These are phyloP conservation scores for Grammothele lineata DNA, from an alignment of 768 basidiomycete genomes.

Conservation along the genomic window DNA sequence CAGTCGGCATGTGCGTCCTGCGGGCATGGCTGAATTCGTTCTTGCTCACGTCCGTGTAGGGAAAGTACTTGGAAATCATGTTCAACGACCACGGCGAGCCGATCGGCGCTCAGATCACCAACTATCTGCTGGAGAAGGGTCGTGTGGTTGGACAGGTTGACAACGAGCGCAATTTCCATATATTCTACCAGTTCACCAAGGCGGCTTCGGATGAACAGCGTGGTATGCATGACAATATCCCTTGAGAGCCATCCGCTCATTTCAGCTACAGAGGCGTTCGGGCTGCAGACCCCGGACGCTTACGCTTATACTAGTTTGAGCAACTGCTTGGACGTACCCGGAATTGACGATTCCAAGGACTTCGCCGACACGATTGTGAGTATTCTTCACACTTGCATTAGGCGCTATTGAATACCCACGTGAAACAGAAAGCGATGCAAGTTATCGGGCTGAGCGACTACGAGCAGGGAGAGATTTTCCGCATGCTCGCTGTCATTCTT, in stretches of 20 bases:
- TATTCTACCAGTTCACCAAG: conserved; percentile 99
- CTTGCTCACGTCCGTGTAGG: conserved; percentile 42
- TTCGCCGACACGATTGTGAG: conserved; percentile 85
- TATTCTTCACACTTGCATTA: neutral
- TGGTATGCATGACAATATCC: conserved; percentile 43
- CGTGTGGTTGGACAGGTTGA: conserved; percentile 95
- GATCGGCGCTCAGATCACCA: conserved; percentile 96
- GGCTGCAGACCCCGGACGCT: conserved; percentile 92
- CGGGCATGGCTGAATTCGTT: neutral
- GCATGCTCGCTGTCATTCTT: conserved; percentile 85
- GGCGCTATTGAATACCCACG: conserved; percentile 2
- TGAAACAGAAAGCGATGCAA: conserved; percentile 81
- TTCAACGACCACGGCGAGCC: conserved; percentile 92
- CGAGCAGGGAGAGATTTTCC: conserved; percentile 91
- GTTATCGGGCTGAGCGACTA: conserved; percentile 80
- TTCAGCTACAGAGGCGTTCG: conserved; percentile 70
- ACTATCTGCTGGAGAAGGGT: conserved; percentile 96
- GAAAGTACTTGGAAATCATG: conserved; percentile 99
- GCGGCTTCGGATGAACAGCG: conserved; percentile 86
- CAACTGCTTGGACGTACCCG: conserved; percentile 86
- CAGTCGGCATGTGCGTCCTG: conserved; percentile 82
- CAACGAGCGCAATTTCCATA: conserved; percentile 96
- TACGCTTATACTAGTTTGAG: conserved; percentile 93
- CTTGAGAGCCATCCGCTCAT: neutral
- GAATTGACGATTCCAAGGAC: conserved; percentile 86